Percentiles rank a stretch among this genome's conserved stretches.
Evolutionary conservation across 2,329 filamentous ascomycete species (phyloP).

Genomic region (Pseudopithomyces chartarum): DNA sequence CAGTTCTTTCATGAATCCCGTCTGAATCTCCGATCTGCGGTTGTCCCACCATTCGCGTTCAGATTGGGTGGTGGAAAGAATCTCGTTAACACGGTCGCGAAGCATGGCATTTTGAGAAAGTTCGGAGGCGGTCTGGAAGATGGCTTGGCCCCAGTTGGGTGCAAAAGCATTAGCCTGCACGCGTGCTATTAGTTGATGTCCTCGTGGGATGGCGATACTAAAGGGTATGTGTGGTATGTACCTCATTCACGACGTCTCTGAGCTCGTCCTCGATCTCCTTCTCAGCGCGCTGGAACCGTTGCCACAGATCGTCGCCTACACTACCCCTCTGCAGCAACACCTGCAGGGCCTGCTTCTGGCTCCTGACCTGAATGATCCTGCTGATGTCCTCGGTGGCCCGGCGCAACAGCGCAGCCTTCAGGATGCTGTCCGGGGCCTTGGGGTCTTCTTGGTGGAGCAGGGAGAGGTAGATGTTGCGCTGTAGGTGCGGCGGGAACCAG

Average conservation of each 20-base stretch:
- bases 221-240: conserved; percentile 61
- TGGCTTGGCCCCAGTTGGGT: conserved; percentile 87
- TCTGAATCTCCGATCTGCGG: conserved; percentile 73
- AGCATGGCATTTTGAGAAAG: conserved; percentile 84
- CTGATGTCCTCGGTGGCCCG: conserved; percentile 92
- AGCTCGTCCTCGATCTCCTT: conserved; percentile 98
- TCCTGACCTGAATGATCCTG: conserved; percentile 85
- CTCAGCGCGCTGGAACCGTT: conserved; percentile 88
- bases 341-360: conserved; percentile 84
- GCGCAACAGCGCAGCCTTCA: conserved; percentile 86
- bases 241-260: conserved; percentile 90
- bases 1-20: conserved; percentile 83
- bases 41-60: conserved; percentile 96
- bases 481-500: conserved; percentile 90
- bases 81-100: conserved; percentile 74
- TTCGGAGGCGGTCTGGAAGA: conserved; percentile 97
- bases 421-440: conserved; percentile 77
- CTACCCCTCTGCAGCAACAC: conserved; percentile 85
- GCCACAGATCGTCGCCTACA: conserved; percentile 94
- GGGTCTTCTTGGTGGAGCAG: conserved; percentile 80
- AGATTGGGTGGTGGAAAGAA: conserved; percentile 70
- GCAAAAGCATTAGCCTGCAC: conserved; percentile 84
- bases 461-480: conserved; percentile 93
- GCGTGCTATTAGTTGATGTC: conserved; percentile 21
- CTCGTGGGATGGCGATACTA: neutral